Percentiles rank a stretch among this genome's conserved stretches.
Conservation (phyloP, 495 filamentous ascomycete genomes). For the Penicillium alfredii region DNA sequence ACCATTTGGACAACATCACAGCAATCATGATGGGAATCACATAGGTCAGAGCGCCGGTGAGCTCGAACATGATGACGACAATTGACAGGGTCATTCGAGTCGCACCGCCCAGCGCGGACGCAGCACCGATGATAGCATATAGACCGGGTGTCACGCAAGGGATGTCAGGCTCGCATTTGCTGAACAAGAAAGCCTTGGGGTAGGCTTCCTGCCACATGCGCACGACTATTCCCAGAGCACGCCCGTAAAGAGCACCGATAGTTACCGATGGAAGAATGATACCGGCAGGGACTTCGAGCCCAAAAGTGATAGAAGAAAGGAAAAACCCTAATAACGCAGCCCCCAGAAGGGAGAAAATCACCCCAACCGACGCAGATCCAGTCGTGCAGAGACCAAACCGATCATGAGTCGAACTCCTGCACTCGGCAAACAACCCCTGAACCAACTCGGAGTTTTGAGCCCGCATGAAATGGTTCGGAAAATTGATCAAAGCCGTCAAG, state of each 20-base stretch:
- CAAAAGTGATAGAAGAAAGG: constrained; percentile 85
- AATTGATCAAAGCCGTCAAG: constrained; percentile 84
- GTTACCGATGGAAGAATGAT: constrained; percentile 98
- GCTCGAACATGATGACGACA: constrained; percentile 98
- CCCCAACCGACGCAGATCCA: constrained; percentile 61
- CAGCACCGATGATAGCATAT: constrained; percentile 94
- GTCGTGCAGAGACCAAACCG: constrained; percentile 82
- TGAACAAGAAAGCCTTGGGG: constrained; percentile 71
- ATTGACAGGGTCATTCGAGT: constrained; percentile 96
- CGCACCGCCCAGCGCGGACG: constrained; percentile 93
- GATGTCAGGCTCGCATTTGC: constrained; percentile 76
- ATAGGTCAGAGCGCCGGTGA: constrained; percentile 92
- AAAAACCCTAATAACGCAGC: constrained; percentile 78
- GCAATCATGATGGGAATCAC: constrained; percentile 99
- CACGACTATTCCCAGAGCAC: constrained; percentile 80
- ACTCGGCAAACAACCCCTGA: constrained; percentile 87
- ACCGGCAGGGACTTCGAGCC: constrained; percentile 92
- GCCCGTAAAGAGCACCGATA: constrained; percentile 88
- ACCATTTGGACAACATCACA: constrained; percentile 99
- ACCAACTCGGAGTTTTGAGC: constrained; percentile 89
- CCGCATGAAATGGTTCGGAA: constrained; percentile 90
- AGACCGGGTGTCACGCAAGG: constrained; percentile 90
- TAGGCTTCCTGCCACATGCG: constrained; percentile 81
- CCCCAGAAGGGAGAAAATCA: constrained; percentile 71
- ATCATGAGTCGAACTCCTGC: constrained; percentile 69